Conservation (phyloP, 2,329 filamentous ascomycete species). For the Fusarium sp. region DNA sequence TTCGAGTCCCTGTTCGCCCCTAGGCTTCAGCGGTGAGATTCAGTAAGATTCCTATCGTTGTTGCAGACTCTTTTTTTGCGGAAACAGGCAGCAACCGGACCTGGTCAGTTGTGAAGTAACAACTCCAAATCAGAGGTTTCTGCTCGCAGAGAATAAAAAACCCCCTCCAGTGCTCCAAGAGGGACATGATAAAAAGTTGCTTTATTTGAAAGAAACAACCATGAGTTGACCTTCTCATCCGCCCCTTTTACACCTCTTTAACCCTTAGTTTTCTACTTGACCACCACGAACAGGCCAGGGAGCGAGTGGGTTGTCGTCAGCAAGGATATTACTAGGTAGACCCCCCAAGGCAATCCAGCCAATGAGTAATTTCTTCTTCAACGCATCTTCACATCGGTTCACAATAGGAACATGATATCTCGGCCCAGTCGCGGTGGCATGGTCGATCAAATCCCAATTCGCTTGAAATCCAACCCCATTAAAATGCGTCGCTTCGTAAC, state of each 20-base stretch:
- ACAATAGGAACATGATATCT: not conserved
- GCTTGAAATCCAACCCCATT: not conserved
- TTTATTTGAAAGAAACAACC: not conserved
- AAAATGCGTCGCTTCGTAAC: slow-evolving; percentile 13
- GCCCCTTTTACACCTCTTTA: not conserved
- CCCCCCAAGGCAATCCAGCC: not conserved
- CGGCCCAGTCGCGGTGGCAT: not conserved
- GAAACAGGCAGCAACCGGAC: not conserved
- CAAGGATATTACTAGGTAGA: not conserved
- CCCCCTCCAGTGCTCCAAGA: too few relatives aligned
- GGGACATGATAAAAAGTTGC: too few relatives aligned
- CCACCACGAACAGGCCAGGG: not conserved
- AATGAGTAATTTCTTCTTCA: not conserved
- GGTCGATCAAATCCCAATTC: not conserved
- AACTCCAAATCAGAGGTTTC: not conserved
- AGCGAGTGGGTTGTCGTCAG: not conserved
- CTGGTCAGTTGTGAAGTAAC: not conserved
- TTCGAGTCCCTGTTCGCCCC: not conserved
- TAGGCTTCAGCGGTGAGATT: not conserved
- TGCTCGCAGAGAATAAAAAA: not conserved
- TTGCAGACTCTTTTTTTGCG: not conserved
- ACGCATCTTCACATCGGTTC: not conserved
- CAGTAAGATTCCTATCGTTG: not conserved
- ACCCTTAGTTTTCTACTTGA: not conserved
- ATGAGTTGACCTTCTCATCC: not conserved